phyloP scores from a whole-genome alignment of 2,329 filamentous ascomycete genomes.

The Sporothrix protearum region DNA sequence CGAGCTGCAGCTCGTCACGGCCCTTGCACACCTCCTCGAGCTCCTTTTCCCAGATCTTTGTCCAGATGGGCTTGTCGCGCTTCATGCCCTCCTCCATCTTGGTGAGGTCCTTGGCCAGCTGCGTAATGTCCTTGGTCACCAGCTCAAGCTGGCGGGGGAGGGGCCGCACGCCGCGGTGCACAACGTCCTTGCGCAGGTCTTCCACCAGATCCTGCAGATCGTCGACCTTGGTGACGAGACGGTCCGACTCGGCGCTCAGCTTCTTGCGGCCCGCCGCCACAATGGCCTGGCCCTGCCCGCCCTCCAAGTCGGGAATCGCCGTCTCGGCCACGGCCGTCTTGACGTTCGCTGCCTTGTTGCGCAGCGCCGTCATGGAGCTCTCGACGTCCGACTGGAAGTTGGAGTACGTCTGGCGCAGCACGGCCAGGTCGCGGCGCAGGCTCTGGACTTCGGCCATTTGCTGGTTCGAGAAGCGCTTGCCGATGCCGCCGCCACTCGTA shows the following conservation, averaged over 20 bases:
- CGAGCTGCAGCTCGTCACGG: slow-evolving; percentile 88
- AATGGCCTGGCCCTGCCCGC: slow-evolving; percentile 77
- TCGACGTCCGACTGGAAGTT: slow-evolving; percentile 86
- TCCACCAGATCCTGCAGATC: slow-evolving; percentile 97
- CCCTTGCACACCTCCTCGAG: slow-evolving; percentile 94
- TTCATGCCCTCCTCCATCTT: slow-evolving; percentile 91
- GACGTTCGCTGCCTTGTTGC: slow-evolving; percentile 75
- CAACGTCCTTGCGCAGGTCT: slow-evolving; percentile 95
- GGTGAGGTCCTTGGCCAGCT: slow-evolving; percentile 80
- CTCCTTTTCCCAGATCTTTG: slow-evolving; percentile 98
- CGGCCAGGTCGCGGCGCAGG: slow-evolving; percentile 81
- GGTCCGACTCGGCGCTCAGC: slow-evolving; percentile 82
- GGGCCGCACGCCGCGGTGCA: slow-evolving; percentile 85
- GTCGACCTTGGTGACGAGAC: slow-evolving; percentile 86
- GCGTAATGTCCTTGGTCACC: slow-evolving; percentile 82
- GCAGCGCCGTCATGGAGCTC: slow-evolving; percentile 78
- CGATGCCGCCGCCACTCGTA: slow-evolving; percentile 30
- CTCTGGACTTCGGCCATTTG: slow-evolving; percentile 77
- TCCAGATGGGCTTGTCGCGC: slow-evolving; percentile 93
- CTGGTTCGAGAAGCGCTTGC: slow-evolving; percentile 39
- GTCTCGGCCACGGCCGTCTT: slow-evolving; percentile 71
- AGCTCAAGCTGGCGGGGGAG: slow-evolving; percentile 83
- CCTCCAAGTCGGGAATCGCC: slow-evolving; percentile 66
- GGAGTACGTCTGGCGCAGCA: slow-evolving; percentile 88
- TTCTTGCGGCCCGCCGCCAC: slow-evolving; percentile 84